Evolutionary conservation across 129 eudicot species (phyloP).

Genomic region (Artemisia argyi): DNA sequence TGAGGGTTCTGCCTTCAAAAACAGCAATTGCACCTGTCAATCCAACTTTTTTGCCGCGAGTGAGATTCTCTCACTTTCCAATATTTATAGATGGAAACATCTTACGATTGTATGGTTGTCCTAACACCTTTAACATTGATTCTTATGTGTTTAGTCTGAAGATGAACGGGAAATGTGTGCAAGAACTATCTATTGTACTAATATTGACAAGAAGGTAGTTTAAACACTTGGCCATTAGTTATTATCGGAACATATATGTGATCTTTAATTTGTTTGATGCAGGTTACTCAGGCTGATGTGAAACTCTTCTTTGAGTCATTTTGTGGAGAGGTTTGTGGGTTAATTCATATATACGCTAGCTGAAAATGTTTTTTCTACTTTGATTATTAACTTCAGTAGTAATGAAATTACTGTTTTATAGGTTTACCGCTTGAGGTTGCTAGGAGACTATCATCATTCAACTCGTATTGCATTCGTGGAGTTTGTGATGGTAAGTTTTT

Average conservation of each 20-base stretch:
- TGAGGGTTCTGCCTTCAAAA: conserved; percentile 91
- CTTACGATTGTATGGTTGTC: not conserved
- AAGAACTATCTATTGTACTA: conserved; percentile 79
- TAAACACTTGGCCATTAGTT: not conserved
- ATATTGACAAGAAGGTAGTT: conserved; percentile 75
- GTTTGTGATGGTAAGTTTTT: conserved; percentile 53
- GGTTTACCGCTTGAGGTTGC: conserved; percentile 82
- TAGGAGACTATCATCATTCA: conserved; percentile 73
- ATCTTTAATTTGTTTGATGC: conserved; percentile 22
- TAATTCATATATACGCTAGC: conserved; percentile 7
- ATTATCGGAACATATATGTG: not conserved
- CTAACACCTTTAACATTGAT: not conserved
- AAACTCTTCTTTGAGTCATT: conserved; percentile 70
- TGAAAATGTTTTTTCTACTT: not conserved
- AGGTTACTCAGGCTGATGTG: conserved; percentile 92
- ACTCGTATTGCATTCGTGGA: conserved; percentile 81
- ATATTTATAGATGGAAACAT: not conserved
- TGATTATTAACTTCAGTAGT: not conserved
- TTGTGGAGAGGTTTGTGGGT: conserved; percentile 83
- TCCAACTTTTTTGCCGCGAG: conserved; percentile 93
- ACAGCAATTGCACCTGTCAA: conserved; percentile 99
- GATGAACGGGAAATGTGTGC: conserved; percentile 97
- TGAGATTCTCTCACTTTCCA: conserved; percentile 36
- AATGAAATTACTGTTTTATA: conserved; percentile 10
- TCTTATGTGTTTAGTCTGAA: conserved; percentile 55